phyloP scores from a whole-genome alignment of 139 green algal species.

The Pseudopediastrum boryanum region DNA sequence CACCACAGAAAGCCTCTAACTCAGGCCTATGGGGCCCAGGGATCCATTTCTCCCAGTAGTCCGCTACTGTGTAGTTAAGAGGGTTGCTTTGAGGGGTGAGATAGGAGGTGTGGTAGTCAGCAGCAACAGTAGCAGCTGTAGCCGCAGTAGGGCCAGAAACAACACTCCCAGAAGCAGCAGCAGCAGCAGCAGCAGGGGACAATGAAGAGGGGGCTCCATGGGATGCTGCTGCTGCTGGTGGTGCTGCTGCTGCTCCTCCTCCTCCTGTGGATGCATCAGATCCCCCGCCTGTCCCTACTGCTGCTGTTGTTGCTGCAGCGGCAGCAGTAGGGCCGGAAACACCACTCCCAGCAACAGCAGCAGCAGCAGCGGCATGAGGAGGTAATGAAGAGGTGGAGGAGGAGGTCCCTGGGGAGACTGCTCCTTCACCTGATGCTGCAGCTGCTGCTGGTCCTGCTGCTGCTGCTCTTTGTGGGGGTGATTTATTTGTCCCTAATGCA shows the following conservation, averaged over 20 bases:
- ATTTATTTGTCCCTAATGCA: not conserved
- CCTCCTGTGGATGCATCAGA: not conserved
- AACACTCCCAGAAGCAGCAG: too few species aligned
- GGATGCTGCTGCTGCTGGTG: not conserved
- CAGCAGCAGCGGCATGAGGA: not conserved
- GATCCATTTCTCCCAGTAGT: constrained; percentile 30
- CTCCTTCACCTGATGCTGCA: not conserved
- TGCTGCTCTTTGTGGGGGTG: constrained; percentile 13
- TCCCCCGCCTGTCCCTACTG: not conserved
- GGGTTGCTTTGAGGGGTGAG: constrained; percentile 1
- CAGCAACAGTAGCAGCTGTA: not conserved
- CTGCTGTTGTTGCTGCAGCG: not conserved
- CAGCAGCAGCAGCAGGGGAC: constrained; percentile 1
- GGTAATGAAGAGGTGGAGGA: too few species aligned
- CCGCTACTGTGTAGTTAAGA: not conserved
- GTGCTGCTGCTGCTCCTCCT: constrained; percentile 3
- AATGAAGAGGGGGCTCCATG: not conserved
- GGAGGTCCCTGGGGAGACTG: not conserved
- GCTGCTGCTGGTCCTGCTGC: constrained; percentile 4
- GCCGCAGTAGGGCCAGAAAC: too few species aligned
- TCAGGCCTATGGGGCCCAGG: not conserved
- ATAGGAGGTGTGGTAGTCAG: not conserved
- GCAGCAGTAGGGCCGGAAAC: not conserved
- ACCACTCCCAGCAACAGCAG: not conserved
- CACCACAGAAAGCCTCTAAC: constrained; percentile 1